These are phyloP conservation scores for Brassica cretica DNA, from an alignment of 345 rosid species.

Conservation along the genomic window DNA sequence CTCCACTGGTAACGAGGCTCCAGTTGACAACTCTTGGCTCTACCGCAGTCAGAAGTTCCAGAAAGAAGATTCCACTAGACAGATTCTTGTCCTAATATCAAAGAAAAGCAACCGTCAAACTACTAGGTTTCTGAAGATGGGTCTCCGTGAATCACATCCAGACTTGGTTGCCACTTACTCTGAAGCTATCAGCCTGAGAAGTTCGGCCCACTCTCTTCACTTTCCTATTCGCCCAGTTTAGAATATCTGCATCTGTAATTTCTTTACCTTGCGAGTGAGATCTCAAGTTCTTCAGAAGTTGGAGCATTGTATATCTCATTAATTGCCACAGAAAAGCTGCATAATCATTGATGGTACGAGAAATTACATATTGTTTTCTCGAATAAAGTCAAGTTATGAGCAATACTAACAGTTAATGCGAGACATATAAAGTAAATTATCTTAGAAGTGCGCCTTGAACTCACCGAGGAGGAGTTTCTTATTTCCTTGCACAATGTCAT, in stretches of 20 bases:
- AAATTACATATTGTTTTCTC: neutral
- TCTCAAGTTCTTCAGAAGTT: slow-evolving; percentile 75
- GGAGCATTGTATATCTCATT: slow-evolving; percentile 88
- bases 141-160: neutral
- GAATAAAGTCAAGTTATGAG: neutral
- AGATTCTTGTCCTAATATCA: slow-evolving; percentile 64
- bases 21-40: slow-evolving; percentile 90
- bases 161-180: slow-evolving; percentile 48
- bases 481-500: slow-evolving; percentile 56
- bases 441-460: neutral
- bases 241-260: slow-evolving; percentile 77
- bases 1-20: slow-evolving; percentile 75
- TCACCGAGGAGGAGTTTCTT: slow-evolving; percentile 45
- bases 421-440: neutral
- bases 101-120: neutral
- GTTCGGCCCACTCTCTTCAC: slow-evolving; percentile 66
- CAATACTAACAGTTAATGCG: neutral
- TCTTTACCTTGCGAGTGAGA: slow-evolving; percentile 77
- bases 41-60: slow-evolving; percentile 75
- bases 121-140: neutral
- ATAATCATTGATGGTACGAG: neutral
- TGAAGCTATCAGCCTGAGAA: slow-evolving; percentile 75
- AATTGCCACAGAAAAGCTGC: slow-evolving; percentile 69
- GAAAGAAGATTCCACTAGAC: slow-evolving; percentile 75
- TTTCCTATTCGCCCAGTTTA: slow-evolving; percentile 79